phyloP scores from a whole-genome alignment of 2,329 filamentous ascomycete genomes.

The Cordyceps cateniannulata region DNA sequence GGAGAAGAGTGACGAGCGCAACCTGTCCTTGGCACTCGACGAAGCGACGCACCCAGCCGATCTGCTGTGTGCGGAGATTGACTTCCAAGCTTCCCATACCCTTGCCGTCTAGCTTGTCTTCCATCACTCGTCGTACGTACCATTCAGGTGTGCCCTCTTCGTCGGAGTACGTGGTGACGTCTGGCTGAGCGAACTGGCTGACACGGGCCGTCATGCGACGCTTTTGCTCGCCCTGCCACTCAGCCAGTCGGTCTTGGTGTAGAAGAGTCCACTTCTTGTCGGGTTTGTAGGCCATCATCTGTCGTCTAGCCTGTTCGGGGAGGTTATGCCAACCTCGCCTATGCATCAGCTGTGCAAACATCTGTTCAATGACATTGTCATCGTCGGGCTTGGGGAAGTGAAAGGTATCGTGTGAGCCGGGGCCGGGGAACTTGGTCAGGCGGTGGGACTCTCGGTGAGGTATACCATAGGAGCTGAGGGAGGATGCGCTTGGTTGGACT shows the following conservation, averaged over 20 bases:
- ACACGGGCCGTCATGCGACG: slow-evolving; percentile 68
- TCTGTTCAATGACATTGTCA: slow-evolving; percentile 78
- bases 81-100: slow-evolving; percentile 90
- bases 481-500: slow-evolving; percentile 49
- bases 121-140: slow-evolving; percentile 96
- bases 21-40: slow-evolving; percentile 97
- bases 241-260: slow-evolving; percentile 87
- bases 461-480: slow-evolving; percentile 48
- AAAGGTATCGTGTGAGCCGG: slow-evolving; percentile 41
- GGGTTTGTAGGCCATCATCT: slow-evolving; percentile 93
- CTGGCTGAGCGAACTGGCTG: slow-evolving; percentile 61
- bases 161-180: slow-evolving; percentile 72
- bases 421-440: slow-evolving; percentile 44
- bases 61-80: slow-evolving; percentile 90
- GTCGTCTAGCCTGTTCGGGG: slow-evolving; percentile 85
- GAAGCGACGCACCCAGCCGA: slow-evolving; percentile 94
- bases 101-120: slow-evolving; percentile 87
- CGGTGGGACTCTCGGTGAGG: slow-evolving; percentile 51
- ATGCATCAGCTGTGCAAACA: slow-evolving; percentile 92
- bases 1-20: slow-evolving; percentile 84
- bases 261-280: slow-evolving; percentile 97
- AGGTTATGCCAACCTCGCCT: slow-evolving; percentile 97
- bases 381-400: slow-evolving; percentile 68
- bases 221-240: slow-evolving; percentile 92
- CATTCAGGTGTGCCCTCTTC: slow-evolving; percentile 96